Percentiles rank a stretch among this genome's conserved stretches.
phyloP scores from a whole-genome alignment of 2,329 filamentous ascomycete genomes.

The Neofusicoccum laricinum region DNA sequence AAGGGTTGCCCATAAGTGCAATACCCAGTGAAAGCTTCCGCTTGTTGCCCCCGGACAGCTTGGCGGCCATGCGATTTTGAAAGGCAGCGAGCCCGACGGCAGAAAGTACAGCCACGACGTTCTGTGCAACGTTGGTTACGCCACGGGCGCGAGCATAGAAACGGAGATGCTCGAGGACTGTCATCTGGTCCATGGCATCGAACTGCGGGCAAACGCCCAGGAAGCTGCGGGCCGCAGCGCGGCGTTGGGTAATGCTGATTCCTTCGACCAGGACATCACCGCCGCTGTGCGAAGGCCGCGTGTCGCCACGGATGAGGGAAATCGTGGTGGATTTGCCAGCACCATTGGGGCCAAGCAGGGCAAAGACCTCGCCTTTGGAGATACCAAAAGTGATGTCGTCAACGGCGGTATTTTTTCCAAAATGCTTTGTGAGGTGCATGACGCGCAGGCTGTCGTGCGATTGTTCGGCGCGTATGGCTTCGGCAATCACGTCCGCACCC shows the following conservation, averaged over 20 bases:
- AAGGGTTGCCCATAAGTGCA: slow-evolving; percentile 87
- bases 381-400: slow-evolving; percentile 85
- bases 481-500: slow-evolving; percentile 60
- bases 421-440: slow-evolving; percentile 75
- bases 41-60: slow-evolving; percentile 87
- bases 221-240: slow-evolving; percentile 69
- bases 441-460: slow-evolving; percentile 72
- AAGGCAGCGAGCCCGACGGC: slow-evolving; percentile 77
- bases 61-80: slow-evolving; percentile 69
- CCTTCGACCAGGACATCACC: slow-evolving; percentile 80
- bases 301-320: slow-evolving; percentile 83
- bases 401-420: slow-evolving; percentile 71
- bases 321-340: slow-evolving; percentile 92
- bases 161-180: slow-evolving; percentile 76
- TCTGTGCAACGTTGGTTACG: slow-evolving; percentile 70
- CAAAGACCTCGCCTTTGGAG: slow-evolving; percentile 77
- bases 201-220: slow-evolving; percentile 85
- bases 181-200: slow-evolving; percentile 83
- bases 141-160: slow-evolving; percentile 88
- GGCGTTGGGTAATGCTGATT: slow-evolving; percentile 68
- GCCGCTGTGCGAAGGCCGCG: slow-evolving; percentile 66
- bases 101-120: slow-evolving; percentile 72
- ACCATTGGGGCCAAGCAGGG: slow-evolving; percentile 84
- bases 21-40: slow-evolving; percentile 88
- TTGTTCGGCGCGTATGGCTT: slow-evolving; percentile 61